Base-by-base conservation (phyloP, 345 rosid genomes). In the Gossypium ekmanianum region DNA sequence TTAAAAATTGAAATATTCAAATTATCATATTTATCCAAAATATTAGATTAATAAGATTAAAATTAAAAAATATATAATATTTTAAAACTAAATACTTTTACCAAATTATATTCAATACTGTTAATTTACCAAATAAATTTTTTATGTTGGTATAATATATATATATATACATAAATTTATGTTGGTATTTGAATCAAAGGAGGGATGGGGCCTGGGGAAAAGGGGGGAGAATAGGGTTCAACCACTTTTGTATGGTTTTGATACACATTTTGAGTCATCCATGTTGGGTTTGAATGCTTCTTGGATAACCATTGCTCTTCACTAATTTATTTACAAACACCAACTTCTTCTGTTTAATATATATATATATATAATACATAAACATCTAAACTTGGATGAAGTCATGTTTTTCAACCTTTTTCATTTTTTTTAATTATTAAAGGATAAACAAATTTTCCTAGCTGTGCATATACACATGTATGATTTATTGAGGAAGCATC, bases 121-220 rank as follows among this genome's bases (percentile, higher is more conserved):
- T 5, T 34, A 34, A 34, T 34, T 34, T 34, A 34, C 41, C 41
- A 34, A 34, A 34, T 34, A 34, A 34, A 4, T 48, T 22, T 26
- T 6, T 18, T 52, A 7, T 39, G 43, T 71, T 71, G 68, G 71
- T 74, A 62, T 73, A 22, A 22, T 22, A 22, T 22, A 22, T 22
- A 22, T 22, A 22, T 22, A 22, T 22, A 22, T 22, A 22, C 22
- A 22, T 22, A 22, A 22, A 22, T 6, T 18, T 52, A 7, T 39
- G 43, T 71, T 71, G 68, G 71, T 74, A 62, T 73, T 65, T 74
- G 65, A 70, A 9, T 76, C 73, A 64, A 3, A 71, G 45, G 61
- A 17, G 41, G 65, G 78, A 74, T 56, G 76, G 79, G 77, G 56
- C 62, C 77, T 22, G 10, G 48, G 39, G 27, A 22, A 75, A 68